These are phyloP conservation scores for Trichoderma aggressivum DNA, from an alignment of 2,329 filamentous ascomycete genomes.

Conservation along the genomic window DNA sequence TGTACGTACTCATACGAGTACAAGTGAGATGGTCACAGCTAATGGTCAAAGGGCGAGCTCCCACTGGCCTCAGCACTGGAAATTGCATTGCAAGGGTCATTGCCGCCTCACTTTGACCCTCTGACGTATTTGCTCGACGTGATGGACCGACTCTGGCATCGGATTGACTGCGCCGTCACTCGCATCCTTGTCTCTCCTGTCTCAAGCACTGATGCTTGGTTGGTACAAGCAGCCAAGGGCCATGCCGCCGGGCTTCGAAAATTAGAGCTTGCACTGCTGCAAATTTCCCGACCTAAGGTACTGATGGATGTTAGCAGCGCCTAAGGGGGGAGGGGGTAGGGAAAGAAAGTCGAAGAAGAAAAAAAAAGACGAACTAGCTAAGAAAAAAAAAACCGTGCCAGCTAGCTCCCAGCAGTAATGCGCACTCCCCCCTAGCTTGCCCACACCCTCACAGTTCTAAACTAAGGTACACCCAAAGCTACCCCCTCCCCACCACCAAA, in stretches of 20 bases:
- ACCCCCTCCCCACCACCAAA: neutral
- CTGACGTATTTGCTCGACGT: constrained; percentile 13
- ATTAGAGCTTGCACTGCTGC: constrained; percentile 5
- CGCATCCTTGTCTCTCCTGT: constrained; percentile 8
- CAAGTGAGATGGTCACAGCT: neutral
- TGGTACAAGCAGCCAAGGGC: neutral
- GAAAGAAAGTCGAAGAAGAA: neutral
- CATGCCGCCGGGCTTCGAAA: neutral
- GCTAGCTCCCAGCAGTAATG: neutral
- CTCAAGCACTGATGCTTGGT: neutral
- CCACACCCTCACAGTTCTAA: neutral
- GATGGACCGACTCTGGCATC: constrained; percentile 5
- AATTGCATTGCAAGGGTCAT: constrained; percentile 8
- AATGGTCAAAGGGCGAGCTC: neutral
- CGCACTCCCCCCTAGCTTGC: neutral
- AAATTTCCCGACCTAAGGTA: constrained; percentile 11
- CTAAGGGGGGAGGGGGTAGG: neutral
- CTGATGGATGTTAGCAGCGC: neutral
- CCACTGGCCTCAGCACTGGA: constrained; percentile 2
- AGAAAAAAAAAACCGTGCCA: constrained; percentile 4
- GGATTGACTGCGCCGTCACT: constrained; percentile 5
- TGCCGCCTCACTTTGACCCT: neutral
- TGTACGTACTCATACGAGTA: neutral
- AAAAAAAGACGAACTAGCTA: neutral
- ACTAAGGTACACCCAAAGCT: neutral